Percentiles rank a stretch among this genome's conserved stretches.
phyloP scores from a whole-genome alignment of 1,284 basidiomycete genomes.

The Cryptococcus jaspeensis region DNA sequence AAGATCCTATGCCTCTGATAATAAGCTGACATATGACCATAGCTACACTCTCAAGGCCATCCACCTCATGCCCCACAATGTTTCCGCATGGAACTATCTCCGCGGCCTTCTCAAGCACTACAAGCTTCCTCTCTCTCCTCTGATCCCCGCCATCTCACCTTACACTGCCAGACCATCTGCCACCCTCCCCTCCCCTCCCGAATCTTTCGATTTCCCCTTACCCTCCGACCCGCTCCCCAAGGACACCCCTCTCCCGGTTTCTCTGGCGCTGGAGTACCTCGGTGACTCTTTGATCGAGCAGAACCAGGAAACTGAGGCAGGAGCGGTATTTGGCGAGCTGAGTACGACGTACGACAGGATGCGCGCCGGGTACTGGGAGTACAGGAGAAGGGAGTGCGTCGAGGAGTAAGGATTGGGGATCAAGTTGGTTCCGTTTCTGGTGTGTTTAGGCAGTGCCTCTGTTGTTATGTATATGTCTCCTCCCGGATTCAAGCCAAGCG shows the following conservation, averaged over 20 bases:
- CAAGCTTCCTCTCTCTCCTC: conserved; percentile 56
- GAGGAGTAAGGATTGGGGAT: conserved; percentile 5
- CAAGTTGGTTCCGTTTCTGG: too few relatives aligned
- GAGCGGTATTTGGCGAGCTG: conserved; percentile 69
- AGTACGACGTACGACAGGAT: conserved; percentile 72
- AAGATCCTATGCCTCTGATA: neutral
- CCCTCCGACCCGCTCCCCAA: conserved; percentile 44
- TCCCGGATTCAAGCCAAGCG: neutral
- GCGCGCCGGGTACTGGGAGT: conserved; percentile 53
- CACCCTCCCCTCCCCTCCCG: neutral
- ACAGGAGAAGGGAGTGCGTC: conserved; percentile 26
- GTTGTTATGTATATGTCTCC: too few relatives aligned
- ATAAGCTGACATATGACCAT: conserved; percentile 34
- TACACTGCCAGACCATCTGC: conserved; percentile 55
- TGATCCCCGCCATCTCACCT: conserved; percentile 63
- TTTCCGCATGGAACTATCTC: conserved; percentile 91
- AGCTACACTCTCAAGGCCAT: conserved; percentile 70
- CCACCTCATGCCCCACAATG: conserved; percentile 83
- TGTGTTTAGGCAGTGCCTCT: too few relatives aligned
- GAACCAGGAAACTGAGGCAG: conserved; percentile 53
- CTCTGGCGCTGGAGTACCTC: conserved; percentile 77
- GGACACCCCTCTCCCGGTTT: conserved; percentile 69
- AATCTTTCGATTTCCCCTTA: conserved; percentile 13
- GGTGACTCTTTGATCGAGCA: conserved; percentile 72
- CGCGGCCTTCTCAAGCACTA: conserved; percentile 62